Evolutionary conservation across 495 filamentous ascomycete species (phyloP), one percentile per base, ranked within the genome.

Genomic region (Hyphodiscus hymeniophilus): DNA sequence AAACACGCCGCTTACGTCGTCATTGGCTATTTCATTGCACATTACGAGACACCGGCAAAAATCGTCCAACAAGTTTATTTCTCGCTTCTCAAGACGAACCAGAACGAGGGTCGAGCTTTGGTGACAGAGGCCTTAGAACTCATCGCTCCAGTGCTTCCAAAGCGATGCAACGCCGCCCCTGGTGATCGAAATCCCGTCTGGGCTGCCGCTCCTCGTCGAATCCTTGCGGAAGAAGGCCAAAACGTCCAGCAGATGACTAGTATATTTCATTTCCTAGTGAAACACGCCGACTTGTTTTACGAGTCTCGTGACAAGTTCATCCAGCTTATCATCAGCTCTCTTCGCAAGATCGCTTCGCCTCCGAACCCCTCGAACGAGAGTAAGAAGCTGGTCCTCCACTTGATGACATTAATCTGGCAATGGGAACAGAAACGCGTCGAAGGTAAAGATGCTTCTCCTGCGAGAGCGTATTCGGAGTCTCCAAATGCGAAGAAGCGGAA

Each of bases 1-100:
- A 99, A 99, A 60, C 89, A 97, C 62, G 94, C 90, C 16, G 91
- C 94, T 6, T 97, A 99, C 60, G 90, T 96, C 10, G 76, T 97
- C 3, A 94, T 97, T 52, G 90, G 85, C 7, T 97, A 95, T 64
- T 99, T 99, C 70, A 95, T 97, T 52, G 87, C 88, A 0, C 84
- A 92, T 53, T 99, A 94, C 56, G 94, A 99, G 57, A 95, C 94
- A 0, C 94, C 94, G 0, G 76, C 85, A 41, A 97, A 97, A 72
- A 96, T 99, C 42, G 89, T 91, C 2, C 83, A 82, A 13, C 91
- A 95, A 60, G 89, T 97, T 33, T 97, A 97, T 57, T 80, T 88
- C 43, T 87, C 89, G 3, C 71, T 97, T 22, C 68, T 99, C 3
- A 84, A 85, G 61, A 92, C 94, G 1, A 92, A 94, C 56, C 89